These are phyloP conservation scores for Picochlorum costavermella DNA, from an alignment of 139 green algal genomes.

Conservation along the genomic window DNA sequence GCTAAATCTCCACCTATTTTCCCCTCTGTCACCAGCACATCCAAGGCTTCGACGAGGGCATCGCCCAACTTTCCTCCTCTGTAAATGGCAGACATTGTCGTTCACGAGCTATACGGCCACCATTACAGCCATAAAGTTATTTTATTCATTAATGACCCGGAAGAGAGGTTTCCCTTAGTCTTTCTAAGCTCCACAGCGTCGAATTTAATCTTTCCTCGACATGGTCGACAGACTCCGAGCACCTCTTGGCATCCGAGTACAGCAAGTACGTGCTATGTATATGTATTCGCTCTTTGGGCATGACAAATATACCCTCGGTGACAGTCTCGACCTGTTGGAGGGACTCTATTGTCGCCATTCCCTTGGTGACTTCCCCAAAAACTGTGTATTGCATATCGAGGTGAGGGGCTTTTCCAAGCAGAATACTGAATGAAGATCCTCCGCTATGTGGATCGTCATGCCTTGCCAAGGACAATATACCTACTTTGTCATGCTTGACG, in stretches of 20 bases:
- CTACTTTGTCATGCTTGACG: constrained; percentile 54
- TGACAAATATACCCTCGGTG: constrained; percentile 81
- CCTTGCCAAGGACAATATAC: constrained; percentile 72
- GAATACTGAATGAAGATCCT: constrained; percentile 73
- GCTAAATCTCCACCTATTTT: constrained; percentile 38
- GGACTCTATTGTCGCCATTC: constrained; percentile 62
- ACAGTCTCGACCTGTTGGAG: constrained; percentile 62
- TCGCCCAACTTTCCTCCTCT: constrained; percentile 31
- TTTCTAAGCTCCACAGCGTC: neutral
- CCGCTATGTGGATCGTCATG: constrained; percentile 73
- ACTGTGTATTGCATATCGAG: constrained; percentile 77
- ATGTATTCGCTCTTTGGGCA: constrained; percentile 60
- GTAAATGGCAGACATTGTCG: constrained; percentile 16
- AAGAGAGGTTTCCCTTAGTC: neutral
- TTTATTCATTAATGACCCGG: neutral
- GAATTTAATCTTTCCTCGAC: neutral
- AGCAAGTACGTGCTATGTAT: constrained; percentile 63
- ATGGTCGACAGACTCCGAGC: neutral
- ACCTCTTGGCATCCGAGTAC: constrained; percentile 1
- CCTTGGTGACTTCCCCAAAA: constrained; percentile 58
- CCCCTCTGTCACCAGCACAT: constrained; percentile 27
- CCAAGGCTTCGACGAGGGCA: constrained; percentile 35
- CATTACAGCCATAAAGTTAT: too few species aligned
- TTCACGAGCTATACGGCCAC: neutral
- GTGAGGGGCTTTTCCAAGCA: constrained; percentile 70